Base-by-base conservation (phyloP, 768 basidiomycete species). In the Phallus indusiatus region DNA sequence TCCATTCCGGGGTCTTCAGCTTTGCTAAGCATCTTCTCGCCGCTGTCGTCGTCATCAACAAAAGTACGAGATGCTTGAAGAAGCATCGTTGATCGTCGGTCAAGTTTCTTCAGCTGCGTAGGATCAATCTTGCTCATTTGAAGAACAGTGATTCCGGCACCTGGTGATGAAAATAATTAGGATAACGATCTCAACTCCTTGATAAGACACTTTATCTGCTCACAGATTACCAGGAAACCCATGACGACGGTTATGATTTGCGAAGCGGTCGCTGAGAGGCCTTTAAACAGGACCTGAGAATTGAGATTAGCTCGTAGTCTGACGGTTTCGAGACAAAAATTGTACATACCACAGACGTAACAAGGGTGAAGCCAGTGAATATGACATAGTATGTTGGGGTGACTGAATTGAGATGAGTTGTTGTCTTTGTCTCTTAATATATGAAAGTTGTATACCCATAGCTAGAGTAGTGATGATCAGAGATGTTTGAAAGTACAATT, bases 1-100 rank as follows among this genome's bases (percentile, higher is more conserved):
- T 80, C 78, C 66, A 78, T 73, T 1, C 77, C 77, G 0, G 77
- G 78, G 58, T 79, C 76, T 63, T 80, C 78, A 12, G 72, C 33
- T 53, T 51, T 52, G 36, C 61, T n/a, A 62, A 35, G n/a, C 37
- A 46, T 16, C 34, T 59, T 57, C 37, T 47, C 54, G 21, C 53
- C 52, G 33, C 60, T 42, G 18, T 21, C 22, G 33, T 57, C 49
- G 12, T 58, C 56, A 48, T 74, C 73, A 17, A 71, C 69, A 8
- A 70, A 69, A 46, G 68, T 64, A n/a, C 67, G 66, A 1, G 73
- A 64, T 18, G 77, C 77, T 47, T 70, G 65, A 47, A 80, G 69
- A 22, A 80, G 69, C 21, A 79, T 71, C 0, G 76, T 76, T 5
- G 74, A 71, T 37, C 70, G 65, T 17, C 76, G 67, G 61, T 79